These are phyloP conservation scores for Abelmoschus esculentus DNA, from an alignment of 345 rosid genomes.

Conservation along the genomic window DNA sequence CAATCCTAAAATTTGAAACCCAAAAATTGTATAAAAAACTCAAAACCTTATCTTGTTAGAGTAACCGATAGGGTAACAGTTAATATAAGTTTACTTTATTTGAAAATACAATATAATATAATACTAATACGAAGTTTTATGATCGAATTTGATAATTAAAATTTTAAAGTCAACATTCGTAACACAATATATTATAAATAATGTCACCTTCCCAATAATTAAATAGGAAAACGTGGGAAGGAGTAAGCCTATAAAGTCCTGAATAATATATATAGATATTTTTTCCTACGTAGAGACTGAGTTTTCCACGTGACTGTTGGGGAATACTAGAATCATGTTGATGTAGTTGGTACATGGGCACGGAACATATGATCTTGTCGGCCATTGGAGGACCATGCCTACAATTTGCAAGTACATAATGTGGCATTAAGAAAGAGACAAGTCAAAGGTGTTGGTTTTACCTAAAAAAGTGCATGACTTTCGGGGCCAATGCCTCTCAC, in stretches of 20 bases:
- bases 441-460: conserved; percentile 9
- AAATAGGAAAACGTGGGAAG: background rate
- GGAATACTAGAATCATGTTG: background rate
- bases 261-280: background rate
- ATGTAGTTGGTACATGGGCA: background rate
- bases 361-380: background rate
- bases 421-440: conserved; percentile 11
- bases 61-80: no score
- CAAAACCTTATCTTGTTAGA: no score
- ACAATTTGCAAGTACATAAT: background rate
- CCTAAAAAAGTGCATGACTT: background rate
- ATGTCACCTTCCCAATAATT: background rate
- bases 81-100: no score
- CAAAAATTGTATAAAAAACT: no score
- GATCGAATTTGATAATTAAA: no score
- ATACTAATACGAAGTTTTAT: no score
- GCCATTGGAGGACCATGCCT: conserved; percentile 9
- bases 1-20: background rate
- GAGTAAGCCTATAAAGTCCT: background rate
- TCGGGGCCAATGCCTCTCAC: background rate
- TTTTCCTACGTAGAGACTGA: background rate
- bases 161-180: no score
- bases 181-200: no score
- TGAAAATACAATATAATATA: no score
- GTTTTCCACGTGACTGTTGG: background rate